Conservation (phyloP, 192 early-diverging fungal species). For the Podila verticillata region DNA sequence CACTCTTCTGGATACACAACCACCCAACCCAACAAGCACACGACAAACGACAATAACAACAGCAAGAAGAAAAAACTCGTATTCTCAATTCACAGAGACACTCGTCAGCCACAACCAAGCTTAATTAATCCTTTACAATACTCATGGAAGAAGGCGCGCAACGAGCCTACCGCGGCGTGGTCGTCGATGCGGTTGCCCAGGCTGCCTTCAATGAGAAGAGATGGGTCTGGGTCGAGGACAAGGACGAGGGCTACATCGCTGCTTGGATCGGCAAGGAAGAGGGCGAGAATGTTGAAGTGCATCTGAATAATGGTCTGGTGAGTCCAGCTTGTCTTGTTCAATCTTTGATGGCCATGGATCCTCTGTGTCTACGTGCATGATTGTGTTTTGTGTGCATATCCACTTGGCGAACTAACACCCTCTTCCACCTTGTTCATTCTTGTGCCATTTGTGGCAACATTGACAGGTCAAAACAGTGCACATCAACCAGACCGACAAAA, state of each 20-base stretch:
- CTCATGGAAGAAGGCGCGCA: not conserved
- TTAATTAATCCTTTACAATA: not conserved
- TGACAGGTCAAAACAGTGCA: slow-evolving; percentile 74
- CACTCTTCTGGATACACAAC: not conserved
- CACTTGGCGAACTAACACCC: too few relatives aligned
- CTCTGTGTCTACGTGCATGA: not conserved
- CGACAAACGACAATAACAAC: not conserved
- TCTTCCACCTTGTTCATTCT: too few relatives aligned
- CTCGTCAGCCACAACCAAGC: too few relatives aligned
- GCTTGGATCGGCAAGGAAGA: slow-evolving; percentile 82
- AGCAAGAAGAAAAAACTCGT: not conserved
- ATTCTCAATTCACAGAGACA: too few relatives aligned
- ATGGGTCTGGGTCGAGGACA: slow-evolving; percentile 97
- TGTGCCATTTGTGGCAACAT: too few relatives aligned
- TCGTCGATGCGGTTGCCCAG: slow-evolving; percentile 70
- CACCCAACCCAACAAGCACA: not conserved
- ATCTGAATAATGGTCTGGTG: slow-evolving; percentile 83
- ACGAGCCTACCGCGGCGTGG: slow-evolving; percentile 41
- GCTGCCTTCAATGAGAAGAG: slow-evolving; percentile 94
- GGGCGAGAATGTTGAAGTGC: slow-evolving; percentile 76
- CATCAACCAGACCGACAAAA: slow-evolving; percentile 89
- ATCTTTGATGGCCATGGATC: not conserved
- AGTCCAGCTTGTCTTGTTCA: slow-evolving; percentile 7
- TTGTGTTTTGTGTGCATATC: not conserved
- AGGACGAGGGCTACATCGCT: slow-evolving; percentile 87